Evolutionary conservation across 371 early-diverging fungal species (phyloP), one percentile per base, ranked within the genome.

Genomic region (Apophysomyces sp.): DNA sequence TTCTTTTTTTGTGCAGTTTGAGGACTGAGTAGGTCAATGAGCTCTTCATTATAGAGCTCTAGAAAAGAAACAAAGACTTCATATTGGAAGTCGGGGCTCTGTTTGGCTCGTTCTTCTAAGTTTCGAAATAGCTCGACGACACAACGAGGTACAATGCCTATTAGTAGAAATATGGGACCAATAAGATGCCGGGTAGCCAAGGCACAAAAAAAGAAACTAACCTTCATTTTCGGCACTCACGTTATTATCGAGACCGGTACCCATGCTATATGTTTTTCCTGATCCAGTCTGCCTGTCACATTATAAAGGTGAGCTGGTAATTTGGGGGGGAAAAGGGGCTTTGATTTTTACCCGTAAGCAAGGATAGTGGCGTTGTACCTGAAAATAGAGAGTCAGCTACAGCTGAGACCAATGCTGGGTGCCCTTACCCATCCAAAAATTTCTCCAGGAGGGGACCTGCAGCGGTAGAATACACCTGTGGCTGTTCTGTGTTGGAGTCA

Each of bases 251-350:
- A 71, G 55, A 44, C 56, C 87, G n/a, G 94, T 93, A 57, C 95
- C 94, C 98, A 99, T 99, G 24, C 98, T 99, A 69, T 91, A 95
- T 6, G 99, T 98, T 84, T 99, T 99, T 52, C 98, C 98, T 15
- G 93, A 92, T 11, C 94, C 93, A 15, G 94, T 94, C 81, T 97
- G 94, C 26, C 91, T 76, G 49, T 54, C 3, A 11, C 37, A 6
- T 13, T 2, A 31, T 57, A 28, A 16, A 27, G 24, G n/a, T n/a
- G n/a, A n/a, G n/a, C n/a, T n/a, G n/a, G n/a, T n/a, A n/a, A n/a
- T n/a, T n/a, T n/a, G n/a, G 24, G 15, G 27, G n/a, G 5, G 41
- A 44, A 55, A 37, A 30, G 5, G 24, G 36, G 55, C 12, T 54
- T 34, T 4, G 30, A 83, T 31, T 79, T 80, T 76, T 94, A 92